These are phyloP conservation scores for Alternaria ventricosa DNA, from an alignment of 2,329 filamentous ascomycete species.

Conservation along the genomic window DNA sequence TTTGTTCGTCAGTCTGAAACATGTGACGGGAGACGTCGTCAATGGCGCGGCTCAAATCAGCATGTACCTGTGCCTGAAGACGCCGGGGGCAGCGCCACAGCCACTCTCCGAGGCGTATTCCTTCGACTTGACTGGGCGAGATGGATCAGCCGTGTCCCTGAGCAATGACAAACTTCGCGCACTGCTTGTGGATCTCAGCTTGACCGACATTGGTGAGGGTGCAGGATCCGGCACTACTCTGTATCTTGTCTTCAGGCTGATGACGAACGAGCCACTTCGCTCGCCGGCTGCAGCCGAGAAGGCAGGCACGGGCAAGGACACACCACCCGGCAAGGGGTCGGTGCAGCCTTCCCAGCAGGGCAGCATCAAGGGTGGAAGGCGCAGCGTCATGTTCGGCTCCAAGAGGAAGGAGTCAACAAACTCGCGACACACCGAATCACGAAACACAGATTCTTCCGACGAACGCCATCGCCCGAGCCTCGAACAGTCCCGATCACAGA, in stretches of 20 bases:
- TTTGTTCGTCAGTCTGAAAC: slow-evolving; percentile 81
- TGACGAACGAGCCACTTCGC: slow-evolving; percentile 62
- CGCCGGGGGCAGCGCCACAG: slow-evolving; percentile 66
- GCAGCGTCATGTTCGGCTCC: slow-evolving; percentile 71
- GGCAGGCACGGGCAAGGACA: slow-evolving; percentile 33
- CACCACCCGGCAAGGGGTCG: slow-evolving; percentile 26
- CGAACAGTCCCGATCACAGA: slow-evolving; percentile 32
- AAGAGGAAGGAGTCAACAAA: slow-evolving; percentile 58
- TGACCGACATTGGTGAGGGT: slow-evolving; percentile 72
- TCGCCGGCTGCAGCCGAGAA: slow-evolving; percentile 39
- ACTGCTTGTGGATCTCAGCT: slow-evolving; percentile 84
- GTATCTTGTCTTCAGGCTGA: slow-evolving; percentile 83
- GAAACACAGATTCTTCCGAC: slow-evolving; percentile 24
- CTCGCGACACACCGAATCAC: slow-evolving; percentile 23
- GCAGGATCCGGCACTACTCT: slow-evolving; percentile 73
- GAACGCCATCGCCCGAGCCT: slow-evolving; percentile 27
- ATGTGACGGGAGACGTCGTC: slow-evolving; percentile 77
- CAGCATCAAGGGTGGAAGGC: slow-evolving; percentile 52
- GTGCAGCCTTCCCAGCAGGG: slow-evolving; percentile 42
- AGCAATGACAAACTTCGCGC: slow-evolving; percentile 77
- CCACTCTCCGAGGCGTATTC: slow-evolving; percentile 84
- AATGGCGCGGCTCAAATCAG: slow-evolving; percentile 74
- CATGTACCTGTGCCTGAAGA: slow-evolving; percentile 78
- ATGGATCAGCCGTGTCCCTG: slow-evolving; percentile 69
- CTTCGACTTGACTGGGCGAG: slow-evolving; percentile 77